A percentile compares a stretch with the other conserved stretches of the same genome.
phyloP scores from a whole-genome alignment of 805 yeast genomes.

The Clavispora asparagi region DNA sequence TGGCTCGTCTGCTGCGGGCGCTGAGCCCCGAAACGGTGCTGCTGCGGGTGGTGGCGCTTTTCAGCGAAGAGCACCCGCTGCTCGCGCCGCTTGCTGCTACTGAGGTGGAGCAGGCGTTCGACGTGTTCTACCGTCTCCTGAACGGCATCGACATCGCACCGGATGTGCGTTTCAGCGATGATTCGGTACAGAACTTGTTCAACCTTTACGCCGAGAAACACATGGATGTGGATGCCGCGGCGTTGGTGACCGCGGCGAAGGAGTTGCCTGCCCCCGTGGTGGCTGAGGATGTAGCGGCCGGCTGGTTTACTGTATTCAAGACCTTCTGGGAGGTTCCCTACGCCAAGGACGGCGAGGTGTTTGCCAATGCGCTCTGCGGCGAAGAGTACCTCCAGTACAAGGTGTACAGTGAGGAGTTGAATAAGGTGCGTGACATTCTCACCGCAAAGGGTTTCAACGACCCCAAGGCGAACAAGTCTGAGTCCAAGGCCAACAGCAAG shows the following conservation, averaged over 20 bases:
- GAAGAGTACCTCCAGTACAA: conserved; percentile 19
- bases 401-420: conserved; percentile 7
- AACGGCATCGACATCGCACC: conserved; percentile 21
- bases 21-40: conserved; percentile 18
- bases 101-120: conserved; percentile 23
- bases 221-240: neutral
- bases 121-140: conserved; percentile 25
- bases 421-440: conserved; percentile 1
- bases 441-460: neutral
- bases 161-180: conserved; percentile 23
- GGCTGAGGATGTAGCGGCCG: conserved; percentile 13
- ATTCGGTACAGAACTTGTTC: conserved; percentile 19
- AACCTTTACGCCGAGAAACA: neutral
- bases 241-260: conserved; percentile 5
- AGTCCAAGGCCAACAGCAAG: neutral
- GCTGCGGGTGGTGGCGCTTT: conserved; percentile 17
- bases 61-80: conserved; percentile 16
- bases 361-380: conserved; percentile 26
- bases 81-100: conserved; percentile 17
- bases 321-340: conserved; percentile 19
- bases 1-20: conserved; percentile 1
- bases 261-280: conserved; percentile 6
- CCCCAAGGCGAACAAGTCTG: neutral
- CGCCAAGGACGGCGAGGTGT: conserved; percentile 14
- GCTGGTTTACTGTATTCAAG: conserved; percentile 29